Conservation (phyloP, 139 green algal genomes). For the Micractinium sp. region DNA sequence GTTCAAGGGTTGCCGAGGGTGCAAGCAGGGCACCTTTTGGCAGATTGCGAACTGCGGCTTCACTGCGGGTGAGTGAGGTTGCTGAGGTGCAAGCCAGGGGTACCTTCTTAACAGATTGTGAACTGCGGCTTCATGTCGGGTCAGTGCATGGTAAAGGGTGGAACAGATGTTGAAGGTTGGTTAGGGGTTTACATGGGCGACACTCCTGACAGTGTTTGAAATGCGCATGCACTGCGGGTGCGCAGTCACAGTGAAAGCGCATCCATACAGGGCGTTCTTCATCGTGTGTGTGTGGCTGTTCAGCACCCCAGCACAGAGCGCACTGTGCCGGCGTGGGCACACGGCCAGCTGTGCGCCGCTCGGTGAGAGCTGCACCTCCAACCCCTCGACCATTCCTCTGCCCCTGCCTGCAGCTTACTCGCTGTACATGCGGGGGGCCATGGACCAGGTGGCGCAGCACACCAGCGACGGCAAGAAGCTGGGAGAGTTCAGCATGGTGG, state of each 20-base stretch:
- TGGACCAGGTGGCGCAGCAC: slow-evolving; percentile 72
- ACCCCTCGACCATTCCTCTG: neutral
- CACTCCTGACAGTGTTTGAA: too few species aligned
- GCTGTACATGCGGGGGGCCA: slow-evolving; percentile 81
- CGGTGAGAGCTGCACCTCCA: neutral
- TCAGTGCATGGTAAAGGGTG: too few species aligned
- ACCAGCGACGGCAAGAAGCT: slow-evolving; percentile 55
- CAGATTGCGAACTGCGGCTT: slow-evolving; percentile 89
- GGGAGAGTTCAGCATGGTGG: slow-evolving; percentile 78
- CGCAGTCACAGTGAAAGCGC: too few species aligned
- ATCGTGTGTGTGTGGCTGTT: too few species aligned
- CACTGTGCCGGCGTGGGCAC: too few species aligned
- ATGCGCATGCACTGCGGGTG: slow-evolving; percentile 1
- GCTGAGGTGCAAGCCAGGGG: slow-evolving; percentile 42
- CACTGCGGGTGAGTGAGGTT: slow-evolving; percentile 41
- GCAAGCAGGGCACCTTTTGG: slow-evolving; percentile 79
- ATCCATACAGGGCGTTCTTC: too few species aligned
- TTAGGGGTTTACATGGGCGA: too few species aligned
- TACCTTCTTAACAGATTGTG: slow-evolving; percentile 86
- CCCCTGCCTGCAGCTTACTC: slow-evolving; percentile 65
- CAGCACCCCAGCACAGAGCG: too few species aligned
- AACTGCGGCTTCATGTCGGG: slow-evolving; percentile 84
- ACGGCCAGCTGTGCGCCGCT: too few species aligned
- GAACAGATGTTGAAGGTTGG: too few species aligned
- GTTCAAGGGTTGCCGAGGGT: too few species aligned